Base-by-base conservation (phyloP, 202 grass and related monocot genomes). In the Panicum hallii region DNA sequence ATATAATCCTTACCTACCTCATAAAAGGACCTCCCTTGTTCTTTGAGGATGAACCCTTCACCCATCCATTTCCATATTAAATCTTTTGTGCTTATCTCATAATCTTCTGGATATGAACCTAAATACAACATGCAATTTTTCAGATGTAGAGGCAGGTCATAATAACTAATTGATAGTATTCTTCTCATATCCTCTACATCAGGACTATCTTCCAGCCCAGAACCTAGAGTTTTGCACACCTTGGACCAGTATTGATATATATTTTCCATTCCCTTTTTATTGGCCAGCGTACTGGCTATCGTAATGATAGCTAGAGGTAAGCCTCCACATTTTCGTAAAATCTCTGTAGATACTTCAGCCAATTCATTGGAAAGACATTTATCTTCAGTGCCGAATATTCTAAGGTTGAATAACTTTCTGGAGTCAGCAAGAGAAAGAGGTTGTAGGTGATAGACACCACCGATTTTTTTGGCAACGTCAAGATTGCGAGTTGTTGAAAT, bases 241-340 rank as follows among this genome's bases (percentile, higher is more conserved):
- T 36, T 26, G 2, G 14, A 65, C 81, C 70, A 83, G 1, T 74
- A 9, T 0, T 23, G 5, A 0, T 3, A 5, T 53, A n/a, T 13
- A 70, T 57, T 44, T 30, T 43, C 5, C 5, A 5, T 11, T 11
- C 4, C 58, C 4, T 26, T 23, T 40, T 72, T 72, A 54, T 32
- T 12, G 0, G 58, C 44, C 46, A 83, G 10, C 14, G 54, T 6
- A 28, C 81, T 83, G 30, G 81, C 63, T 56, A 30, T 70, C 0
- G 49, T 70, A 12, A 81, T 70, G 13, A 70, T 70, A 45, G 79
- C 81, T 20, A 83, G n/a, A 5, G 81, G 81, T 54, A 83, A 36
- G 9, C 81, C 81, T 0, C 32, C 81, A 14, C 70, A 83, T 65
- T 83, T 75, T 0, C 8, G 26, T 9, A 83, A 19, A 19, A 75